Base-by-base conservation (phyloP, 345 rosid genomes). In the Citrus trifoliata region DNA sequence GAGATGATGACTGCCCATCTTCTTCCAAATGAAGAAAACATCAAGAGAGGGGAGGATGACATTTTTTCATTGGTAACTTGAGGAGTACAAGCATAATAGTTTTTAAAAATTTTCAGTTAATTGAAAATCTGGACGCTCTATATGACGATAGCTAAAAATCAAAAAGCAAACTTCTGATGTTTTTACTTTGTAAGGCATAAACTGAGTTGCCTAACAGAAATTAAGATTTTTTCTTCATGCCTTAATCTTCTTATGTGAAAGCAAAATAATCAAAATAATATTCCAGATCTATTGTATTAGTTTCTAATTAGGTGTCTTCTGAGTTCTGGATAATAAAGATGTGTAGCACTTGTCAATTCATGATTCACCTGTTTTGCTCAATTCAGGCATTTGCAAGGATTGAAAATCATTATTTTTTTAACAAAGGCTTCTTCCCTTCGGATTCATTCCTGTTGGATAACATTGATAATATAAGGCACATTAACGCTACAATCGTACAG, bases 1-100 rank as follows among this genome's bases (percentile, higher is more conserved):
- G 99, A 95, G 85, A 91, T 93, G 99, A 89, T 89, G 97, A 95
- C 99, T 75, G 91, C 95, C 51, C 88, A 95, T 88, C 97, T 95
- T 82, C 82, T 80, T 78, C 97, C 89, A 71, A 88, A 89, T 88
- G 91, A 89, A 83, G 98, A 91, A 60, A 90, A 86, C 83, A 82
- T 93, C 82, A 91, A 89, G 82, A 95, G 18, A 86, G 98, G 97
- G 71, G 97, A 94, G 70, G 98, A 95, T 83, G 98, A 95, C 81
- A 70, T 74, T 27, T 95, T 95, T 84, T 92, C 98, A 30, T 80
- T 95, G 93, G 99, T 94, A 85, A 84, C 91, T 77, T 46, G 32
- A 67, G 38, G 37, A 67, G 62, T 32, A 28, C 33, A 25, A 37
- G 27, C 51, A 33, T 33, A 68, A 63, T 58, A 32, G 14, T 53